Evolutionary conservation across 2,329 filamentous ascomycete genomes (phyloP).

Genomic region (Dothiorella sarmentorum): DNA sequence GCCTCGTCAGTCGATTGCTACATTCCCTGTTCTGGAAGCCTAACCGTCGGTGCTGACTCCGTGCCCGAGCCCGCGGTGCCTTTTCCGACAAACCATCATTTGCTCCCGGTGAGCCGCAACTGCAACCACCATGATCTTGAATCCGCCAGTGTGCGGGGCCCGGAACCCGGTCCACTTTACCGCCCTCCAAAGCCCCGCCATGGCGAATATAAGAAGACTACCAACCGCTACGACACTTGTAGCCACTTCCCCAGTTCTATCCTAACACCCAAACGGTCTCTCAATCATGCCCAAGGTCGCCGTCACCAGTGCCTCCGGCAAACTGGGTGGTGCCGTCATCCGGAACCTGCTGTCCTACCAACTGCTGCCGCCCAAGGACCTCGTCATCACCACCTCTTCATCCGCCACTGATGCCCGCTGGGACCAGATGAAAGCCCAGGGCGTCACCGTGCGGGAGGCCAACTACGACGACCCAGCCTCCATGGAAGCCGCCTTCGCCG

Average conservation of each 20-base stretch:
- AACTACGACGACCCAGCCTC: conserved; percentile 18
- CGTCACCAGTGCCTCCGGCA: conserved; percentile 45
- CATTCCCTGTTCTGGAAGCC: too few species aligned
- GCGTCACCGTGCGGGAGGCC: conserved; percentile 34
- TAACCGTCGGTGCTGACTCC: too few species aligned
- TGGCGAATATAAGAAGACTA: too few species aligned
- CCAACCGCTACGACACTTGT: too few species aligned
- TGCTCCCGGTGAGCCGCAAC: too few species aligned
- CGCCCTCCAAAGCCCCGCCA: too few species aligned
- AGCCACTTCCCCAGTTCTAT: not conserved
- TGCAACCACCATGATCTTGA: too few species aligned
- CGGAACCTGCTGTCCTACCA: conserved; percentile 41
- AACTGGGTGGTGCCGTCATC: conserved; percentile 45
- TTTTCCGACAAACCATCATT: too few species aligned
- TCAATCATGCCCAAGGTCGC: conserved; percentile 27
- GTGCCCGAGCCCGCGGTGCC: too few species aligned
- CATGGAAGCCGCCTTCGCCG: conserved; percentile 31
- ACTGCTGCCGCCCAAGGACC: conserved; percentile 35
- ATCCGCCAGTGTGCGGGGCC: too few species aligned
- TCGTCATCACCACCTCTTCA: conserved; percentile 35
- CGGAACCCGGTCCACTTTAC: too few species aligned
- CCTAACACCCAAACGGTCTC: not conserved
- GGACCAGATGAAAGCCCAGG: conserved; percentile 28
- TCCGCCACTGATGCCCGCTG: conserved; percentile 25
- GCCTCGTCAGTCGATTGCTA: too few species aligned